A percentile compares a stretch with the other conserved stretches of the same genome.
Conservation (phyloP, 495 filamentous ascomycete species). For the Bryoglossum gracile region DNA sequence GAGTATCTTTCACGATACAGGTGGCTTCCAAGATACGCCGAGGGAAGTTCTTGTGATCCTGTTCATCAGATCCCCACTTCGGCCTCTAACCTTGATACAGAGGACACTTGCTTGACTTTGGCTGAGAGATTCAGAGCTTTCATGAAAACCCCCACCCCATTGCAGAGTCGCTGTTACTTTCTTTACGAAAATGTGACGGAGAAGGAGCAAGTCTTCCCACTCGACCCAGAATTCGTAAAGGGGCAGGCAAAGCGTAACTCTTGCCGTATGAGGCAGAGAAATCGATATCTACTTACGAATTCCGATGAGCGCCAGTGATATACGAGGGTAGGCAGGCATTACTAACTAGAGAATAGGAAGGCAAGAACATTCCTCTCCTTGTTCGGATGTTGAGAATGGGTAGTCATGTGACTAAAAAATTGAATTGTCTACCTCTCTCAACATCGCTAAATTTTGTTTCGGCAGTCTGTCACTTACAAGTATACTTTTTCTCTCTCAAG, state of each 20-base stretch:
- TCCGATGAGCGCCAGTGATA: no score
- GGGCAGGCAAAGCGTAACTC: slow-evolving; percentile 2
- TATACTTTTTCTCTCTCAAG: no score
- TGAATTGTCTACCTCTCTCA: no score
- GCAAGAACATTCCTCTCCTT: no score
- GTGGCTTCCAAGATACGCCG: slow-evolving; percentile 37
- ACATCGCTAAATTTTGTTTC: no score
- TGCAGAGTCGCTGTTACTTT: slow-evolving; percentile 42
- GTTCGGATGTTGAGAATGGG: no score
- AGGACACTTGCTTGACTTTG: slow-evolving; percentile 52
- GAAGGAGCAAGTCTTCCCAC: slow-evolving; percentile 45
- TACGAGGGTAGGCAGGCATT: no score
- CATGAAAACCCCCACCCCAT: slow-evolving; percentile 45
- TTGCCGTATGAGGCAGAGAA: no score
- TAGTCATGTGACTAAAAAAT: no score
- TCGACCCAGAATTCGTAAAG: slow-evolving; percentile 38
- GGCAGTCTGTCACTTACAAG: no score
- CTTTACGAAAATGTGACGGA: slow-evolving; percentile 44
- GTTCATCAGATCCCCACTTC: background rate
- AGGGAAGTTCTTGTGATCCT: slow-evolving; percentile 39
- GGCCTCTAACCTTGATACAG: slow-evolving; percentile 29
- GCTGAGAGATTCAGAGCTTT: slow-evolving; percentile 49
- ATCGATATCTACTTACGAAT: no score
- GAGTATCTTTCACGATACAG: slow-evolving; percentile 43
- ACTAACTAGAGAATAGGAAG: no score